Evolutionary conservation across 768 basidiomycete genomes (phyloP).

Genomic region (Lactarius hatsudake): DNA sequence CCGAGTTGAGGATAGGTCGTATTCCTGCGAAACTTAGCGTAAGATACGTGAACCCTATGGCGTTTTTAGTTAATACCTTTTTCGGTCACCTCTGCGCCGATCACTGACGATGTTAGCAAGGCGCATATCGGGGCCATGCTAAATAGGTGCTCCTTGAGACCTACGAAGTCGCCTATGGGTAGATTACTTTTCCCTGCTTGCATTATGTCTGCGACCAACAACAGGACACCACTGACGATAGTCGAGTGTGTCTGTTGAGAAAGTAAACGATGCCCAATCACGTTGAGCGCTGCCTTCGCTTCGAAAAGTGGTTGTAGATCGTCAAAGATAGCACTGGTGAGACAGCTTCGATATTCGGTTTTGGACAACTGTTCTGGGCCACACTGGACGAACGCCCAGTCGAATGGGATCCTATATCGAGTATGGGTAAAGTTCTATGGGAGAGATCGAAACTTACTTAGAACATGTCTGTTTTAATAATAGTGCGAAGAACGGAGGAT

Average conservation of each 20-base stretch:
- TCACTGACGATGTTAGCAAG: conserved; percentile 9
- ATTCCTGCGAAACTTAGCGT: conserved; percentile 6
- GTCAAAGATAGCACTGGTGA: conserved; percentile 13
- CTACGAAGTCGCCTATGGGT: conserved; percentile 1
- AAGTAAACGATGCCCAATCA: conserved; percentile 7
- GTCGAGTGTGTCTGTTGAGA: neutral
- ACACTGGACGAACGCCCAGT: conserved; percentile 21
- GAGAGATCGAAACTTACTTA: conserved; percentile 2
- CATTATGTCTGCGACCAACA: conserved; percentile 20
- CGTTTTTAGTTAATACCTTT: conserved; percentile 8
- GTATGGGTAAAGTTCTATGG: neutral
- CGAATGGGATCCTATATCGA: conserved; percentile 15
- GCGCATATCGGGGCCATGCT: conserved; percentile 8
- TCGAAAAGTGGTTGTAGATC: conserved; percentile 10
- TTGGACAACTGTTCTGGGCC: conserved; percentile 11
- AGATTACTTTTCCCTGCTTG: conserved; percentile 8
- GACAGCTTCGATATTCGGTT: conserved; percentile 13
- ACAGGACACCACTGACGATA: neutral
- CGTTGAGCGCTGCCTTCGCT: conserved; percentile 16
- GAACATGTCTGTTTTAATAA: conserved; percentile 2
- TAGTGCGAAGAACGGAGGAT: conserved; percentile 3
- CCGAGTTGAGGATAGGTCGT: conserved; percentile 5
- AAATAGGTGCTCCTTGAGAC: conserved; percentile 21
- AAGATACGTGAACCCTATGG: neutral
- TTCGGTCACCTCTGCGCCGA: conserved; percentile 1